Evolutionary conservation across 148 eudicot genomes (phyloP), one percentile per base, ranked within the genome.

Genomic region (Dysphania ambrosioides): DNA sequence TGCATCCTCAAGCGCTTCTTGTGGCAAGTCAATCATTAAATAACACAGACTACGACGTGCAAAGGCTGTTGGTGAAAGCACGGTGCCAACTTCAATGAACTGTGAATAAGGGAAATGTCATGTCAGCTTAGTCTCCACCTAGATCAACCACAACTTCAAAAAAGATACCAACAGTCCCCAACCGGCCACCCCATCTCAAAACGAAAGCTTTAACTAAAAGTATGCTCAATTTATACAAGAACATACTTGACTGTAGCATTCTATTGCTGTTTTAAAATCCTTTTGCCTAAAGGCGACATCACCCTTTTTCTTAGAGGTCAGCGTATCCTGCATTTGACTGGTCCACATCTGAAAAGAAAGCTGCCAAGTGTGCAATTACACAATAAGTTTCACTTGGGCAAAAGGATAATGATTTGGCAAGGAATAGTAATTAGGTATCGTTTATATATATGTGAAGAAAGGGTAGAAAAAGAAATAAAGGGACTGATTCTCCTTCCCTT

Each of bases 291-390:
- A 94, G 70, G 98, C 96, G 58, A 77, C 77, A 77, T 95, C 98
- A 19, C 98, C 98, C 85, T 92, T 92, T 72, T 92, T 90, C 88
- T 95, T 95, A 9, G 98, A 89, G 85, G 78, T 86, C 79, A 95
- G 79, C 32, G 92, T 92, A 10, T 95, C 97, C 84, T 92, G 97
- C 93, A 95, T 87, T 86, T 95, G 97, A 80, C 92, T 82, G 24
- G 98, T 95, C 98, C 98, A 95, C 98, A 95, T 92, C 80, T 90
- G 93, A 81, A 95, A 95, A 13, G 98, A 95, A 35, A 95, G 93
- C 97, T 95, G 96, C 85, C 78, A 44, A n/a, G n/a, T 65, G 35
- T 44, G 72, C 68, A 67, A 74, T 56, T 16, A 5, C 31, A 44
- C 29, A 1, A 36, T 27, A 3, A 38, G 31, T 27, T 72, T 13